These are phyloP conservation scores for Neopestalotiopsis sp. DNA, from an alignment of 2,329 filamentous ascomycete species.

Conservation along the genomic window DNA sequence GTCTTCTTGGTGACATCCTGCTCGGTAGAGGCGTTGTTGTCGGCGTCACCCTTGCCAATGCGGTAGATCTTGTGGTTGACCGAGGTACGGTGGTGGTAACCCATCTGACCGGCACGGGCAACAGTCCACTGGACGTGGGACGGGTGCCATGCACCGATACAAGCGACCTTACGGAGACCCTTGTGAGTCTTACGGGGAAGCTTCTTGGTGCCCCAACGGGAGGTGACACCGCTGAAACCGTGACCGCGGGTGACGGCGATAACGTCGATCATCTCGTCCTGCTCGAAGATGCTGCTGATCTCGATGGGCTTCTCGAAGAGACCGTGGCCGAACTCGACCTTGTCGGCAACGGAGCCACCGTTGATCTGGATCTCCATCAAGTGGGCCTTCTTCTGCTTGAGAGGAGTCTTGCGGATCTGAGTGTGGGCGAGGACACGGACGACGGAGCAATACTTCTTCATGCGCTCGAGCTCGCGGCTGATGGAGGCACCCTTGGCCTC, in stretches of 20 bases:
- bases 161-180: slow-evolving; percentile 99
- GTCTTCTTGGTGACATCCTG: slow-evolving; percentile 98
- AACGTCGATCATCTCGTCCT: slow-evolving; percentile 99
- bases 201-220: slow-evolving; percentile 99
- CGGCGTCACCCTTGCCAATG: slow-evolving; percentile 89
- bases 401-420: slow-evolving; percentile 97
- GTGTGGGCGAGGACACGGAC: slow-evolving; percentile 99
- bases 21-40: slow-evolving; percentile 92
- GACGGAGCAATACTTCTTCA: slow-evolving; percentile 99
- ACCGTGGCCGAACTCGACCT: slow-evolving; percentile 93
- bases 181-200: slow-evolving; percentile 99
- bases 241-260: slow-evolving; percentile 99
- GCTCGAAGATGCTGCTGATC: slow-evolving; percentile 94
- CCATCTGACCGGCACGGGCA: slow-evolving; percentile 98
- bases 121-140: slow-evolving; percentile 99
- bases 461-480: slow-evolving; percentile 97
- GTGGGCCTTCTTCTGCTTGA: slow-evolving; percentile 99
- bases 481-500: slow-evolving; percentile 89
- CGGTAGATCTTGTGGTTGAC: slow-evolving; percentile 99
- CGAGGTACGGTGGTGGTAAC: slow-evolving; percentile 99
- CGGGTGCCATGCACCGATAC: slow-evolving; percentile 99
- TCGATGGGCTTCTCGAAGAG: slow-evolving; percentile 99
- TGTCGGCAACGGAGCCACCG: slow-evolving; percentile 93
- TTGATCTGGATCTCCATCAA: slow-evolving; percentile 99
- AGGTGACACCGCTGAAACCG: slow-evolving; percentile 96